Base-by-base conservation (phyloP, 305 asterid genomes). In the Fraxinus platypoda region DNA sequence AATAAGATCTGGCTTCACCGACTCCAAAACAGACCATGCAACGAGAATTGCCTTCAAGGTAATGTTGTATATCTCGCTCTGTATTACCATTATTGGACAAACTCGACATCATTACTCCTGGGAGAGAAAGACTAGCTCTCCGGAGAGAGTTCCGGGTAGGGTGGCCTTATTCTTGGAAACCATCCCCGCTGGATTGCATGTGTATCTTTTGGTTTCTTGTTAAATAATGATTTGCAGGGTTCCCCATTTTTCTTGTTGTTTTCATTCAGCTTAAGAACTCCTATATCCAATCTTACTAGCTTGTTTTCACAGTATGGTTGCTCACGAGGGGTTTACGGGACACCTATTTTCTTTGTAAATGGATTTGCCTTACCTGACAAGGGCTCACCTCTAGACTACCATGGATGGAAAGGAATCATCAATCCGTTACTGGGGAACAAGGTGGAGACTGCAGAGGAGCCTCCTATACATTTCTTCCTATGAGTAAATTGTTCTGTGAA, bases 21-120 rank as follows among this genome's bases (percentile, higher is more conserved):
- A 94, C 84, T 57, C 81, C 57, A 83, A 78, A 80, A 92, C 95
- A 4, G 97, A 94, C 77, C 89, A 72, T 0, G 90, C 92, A 7
- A 91, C 98, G 8, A 86, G 98, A 86, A 78, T 86, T 83, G 85
- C 95, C 82, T 95, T 95, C 94, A 92, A 93, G 99, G 99, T 95
- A 86, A 30, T 41, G 11, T 19, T 25, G 7, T 23, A 66, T 6
- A n/a, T 77, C 23, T 46, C 11, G 37, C 37, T 35, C 7, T 17
- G 15, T 9, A 15, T 68, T 35, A 35, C 4, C 23, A 28, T 2
- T 8, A 1, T 74, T 52, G n/a, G 62, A 73, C 31, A 71, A n/a
- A 46, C 4, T 30, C 5, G 41, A 43, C 15, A 13, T 15, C 13
- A 15, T 28, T 15, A 59, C 9, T 59, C 26, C 70, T 2, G 28